Evolutionary conservation across 1,284 basidiomycete genomes (phyloP), one percentile per base, ranked within the genome.

Genomic region (Neonothopanus nambi): DNA sequence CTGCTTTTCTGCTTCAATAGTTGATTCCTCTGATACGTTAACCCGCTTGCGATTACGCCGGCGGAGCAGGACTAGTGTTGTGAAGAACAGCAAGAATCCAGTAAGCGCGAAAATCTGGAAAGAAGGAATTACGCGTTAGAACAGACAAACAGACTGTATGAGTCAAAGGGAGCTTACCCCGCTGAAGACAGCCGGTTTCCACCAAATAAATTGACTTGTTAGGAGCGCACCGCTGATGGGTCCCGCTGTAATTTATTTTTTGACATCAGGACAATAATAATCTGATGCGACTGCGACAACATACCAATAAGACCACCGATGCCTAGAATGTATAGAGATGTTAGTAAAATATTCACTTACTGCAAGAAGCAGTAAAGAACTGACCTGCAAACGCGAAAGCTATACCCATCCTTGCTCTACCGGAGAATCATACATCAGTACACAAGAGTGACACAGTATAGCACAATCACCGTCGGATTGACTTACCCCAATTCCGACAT

Each of bases 111-210:
- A 50, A 2, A 50, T 28, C 48, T 50, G n/a, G n/a, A n/a, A n/a
- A n/a, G n/a, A n/a, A n/a, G n/a, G n/a, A n/a, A n/a, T n/a, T n/a
- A n/a, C n/a, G n/a, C n/a, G n/a, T n/a, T n/a, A n/a, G n/a, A n/a
- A n/a, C n/a, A n/a, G n/a, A n/a, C n/a, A n/a, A n/a, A n/a, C n/a
- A n/a, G n/a, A n/a, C n/a, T n/a, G n/a, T n/a, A n/a, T n/a, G n/a
- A n/a, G n/a, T n/a, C n/a, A n/a, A n/a, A n/a, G n/a, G n/a, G 2
- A 12, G 48, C 61, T 42, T 48, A 59, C 55, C 9, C 55, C 61
- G 48, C 56, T 58, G 30, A 61, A 61, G 11, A 63, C 42, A n/a
- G 56, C 56, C n/a, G 61, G 58, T 17, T 53, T 51, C 61, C 61
- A 63, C 61, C 61, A 63, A 21, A 51, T 21, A 17, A 54, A 59